These are phyloP conservation scores for Dictyostelium capitatum DNA, from an alignment of 78 protist species.

Conservation along the genomic window DNA sequence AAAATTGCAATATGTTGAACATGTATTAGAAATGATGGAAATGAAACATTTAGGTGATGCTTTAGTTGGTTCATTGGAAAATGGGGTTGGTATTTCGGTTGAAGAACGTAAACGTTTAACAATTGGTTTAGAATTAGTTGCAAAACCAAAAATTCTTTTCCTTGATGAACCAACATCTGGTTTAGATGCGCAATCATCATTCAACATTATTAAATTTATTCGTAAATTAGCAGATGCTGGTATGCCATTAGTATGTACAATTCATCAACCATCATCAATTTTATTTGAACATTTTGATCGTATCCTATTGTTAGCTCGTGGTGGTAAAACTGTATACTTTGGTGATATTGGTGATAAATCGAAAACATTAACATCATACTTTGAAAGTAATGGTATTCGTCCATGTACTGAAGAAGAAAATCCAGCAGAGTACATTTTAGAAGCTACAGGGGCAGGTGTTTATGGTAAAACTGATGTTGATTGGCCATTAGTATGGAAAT, in stretches of 20 bases:
- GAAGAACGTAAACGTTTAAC: constrained; percentile 83
- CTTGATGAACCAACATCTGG: constrained; percentile 73
- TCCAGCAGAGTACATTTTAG: constrained; percentile 85
- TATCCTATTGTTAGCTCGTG: constrained; percentile 63
- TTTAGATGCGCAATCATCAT: constrained; percentile 71
- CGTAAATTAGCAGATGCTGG: constrained; percentile 81
- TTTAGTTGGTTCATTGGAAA: constrained; percentile 77
- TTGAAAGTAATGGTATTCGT: constrained; percentile 49
- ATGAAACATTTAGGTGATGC: constrained; percentile 85
- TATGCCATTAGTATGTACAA: constrained; percentile 79
- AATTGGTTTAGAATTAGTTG: constrained; percentile 84
- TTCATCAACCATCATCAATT: constrained; percentile 84
- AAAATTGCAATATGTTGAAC: constrained; percentile 54
- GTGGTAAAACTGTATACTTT: constrained; percentile 83
- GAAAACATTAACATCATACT: constrained; percentile 38
- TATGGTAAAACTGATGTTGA: constrained; percentile 54
- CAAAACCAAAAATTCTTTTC: constrained; percentile 71
- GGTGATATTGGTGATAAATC: constrained; percentile 83
- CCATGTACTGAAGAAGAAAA: constrained; percentile 75
- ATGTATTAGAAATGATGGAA: constrained; percentile 78
- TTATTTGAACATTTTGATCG: constrained; percentile 82
- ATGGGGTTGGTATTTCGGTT: constrained; percentile 83
- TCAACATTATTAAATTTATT: constrained; percentile 62
- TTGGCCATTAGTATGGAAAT: constrained; percentile 72
- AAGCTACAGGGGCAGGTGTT: constrained; percentile 85